A percentile compares a stretch with the other conserved stretches of the same genome.
These are phyloP conservation scores for Thielaviopsis ethacetica DNA, from an alignment of 2,329 filamentous ascomycete species.

Conservation along the genomic window DNA sequence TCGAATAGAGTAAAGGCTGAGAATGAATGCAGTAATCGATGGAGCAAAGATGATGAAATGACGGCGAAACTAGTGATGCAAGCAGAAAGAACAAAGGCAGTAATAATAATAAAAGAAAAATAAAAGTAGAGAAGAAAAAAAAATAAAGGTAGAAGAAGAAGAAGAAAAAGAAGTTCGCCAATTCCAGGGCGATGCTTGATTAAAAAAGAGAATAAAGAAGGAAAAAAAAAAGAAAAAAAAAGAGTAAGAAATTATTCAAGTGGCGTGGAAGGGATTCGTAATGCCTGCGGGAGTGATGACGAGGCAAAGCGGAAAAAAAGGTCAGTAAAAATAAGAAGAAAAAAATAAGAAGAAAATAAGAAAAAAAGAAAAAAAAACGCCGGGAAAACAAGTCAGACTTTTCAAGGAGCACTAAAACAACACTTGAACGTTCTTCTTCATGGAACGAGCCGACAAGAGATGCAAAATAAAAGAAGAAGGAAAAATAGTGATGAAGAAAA, in stretches of 20 bases:
- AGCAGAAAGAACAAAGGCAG: not conserved
- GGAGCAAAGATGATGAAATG: too few relatives aligned
- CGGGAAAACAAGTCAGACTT: too few relatives aligned
- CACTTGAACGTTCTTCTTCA: not conserved
- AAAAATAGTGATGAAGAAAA: not conserved
- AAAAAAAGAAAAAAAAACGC: too few relatives aligned
- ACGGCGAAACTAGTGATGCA: not conserved
- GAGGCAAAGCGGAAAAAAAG: not conserved
- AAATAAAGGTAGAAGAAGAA: not conserved
- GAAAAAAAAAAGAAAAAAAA: not conserved
- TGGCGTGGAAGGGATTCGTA: conserved; percentile 5
- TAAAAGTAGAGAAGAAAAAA: conserved; percentile 8
- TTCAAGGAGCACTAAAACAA: not conserved
- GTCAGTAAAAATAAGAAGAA: too few relatives aligned
- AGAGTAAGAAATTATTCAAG: not conserved
- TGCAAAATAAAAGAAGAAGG: not conserved
- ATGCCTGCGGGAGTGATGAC: conserved; percentile 3
- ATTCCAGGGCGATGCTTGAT: not conserved
- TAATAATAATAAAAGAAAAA: not conserved
- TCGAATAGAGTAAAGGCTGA: too few relatives aligned
- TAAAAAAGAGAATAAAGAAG: not conserved
- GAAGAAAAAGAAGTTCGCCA: not conserved
- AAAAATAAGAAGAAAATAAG: too few relatives aligned
- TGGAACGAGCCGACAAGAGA: not conserved
- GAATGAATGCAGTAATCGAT: too few relatives aligned